Percentiles rank a stretch among this genome's conserved stretches.
Evolutionary conservation across 495 filamentous ascomycete genomes (phyloP).

Genomic region (Usnea hakonensis): DNA sequence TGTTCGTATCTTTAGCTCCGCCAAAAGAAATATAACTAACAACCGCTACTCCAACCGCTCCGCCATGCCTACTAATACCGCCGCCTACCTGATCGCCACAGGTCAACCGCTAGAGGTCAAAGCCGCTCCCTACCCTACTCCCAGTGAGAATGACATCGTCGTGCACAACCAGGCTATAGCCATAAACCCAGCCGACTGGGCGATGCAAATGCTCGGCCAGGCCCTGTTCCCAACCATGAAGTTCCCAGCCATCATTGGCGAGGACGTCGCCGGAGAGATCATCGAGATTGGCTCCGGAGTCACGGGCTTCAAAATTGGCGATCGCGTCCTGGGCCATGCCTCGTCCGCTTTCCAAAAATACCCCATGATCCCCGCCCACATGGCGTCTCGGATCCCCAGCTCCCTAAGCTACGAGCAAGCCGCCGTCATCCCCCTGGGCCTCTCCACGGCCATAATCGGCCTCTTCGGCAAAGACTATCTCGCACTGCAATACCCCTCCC

Average conservation of each 20-base stretch:
- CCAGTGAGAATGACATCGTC: constrained; percentile 30
- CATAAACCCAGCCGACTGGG: constrained; percentile 44
- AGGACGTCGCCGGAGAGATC: constrained; percentile 48
- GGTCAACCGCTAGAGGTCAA: constrained; percentile 29
- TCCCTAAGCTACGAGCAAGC: constrained; percentile 41
- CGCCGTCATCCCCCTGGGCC: constrained; percentile 43
- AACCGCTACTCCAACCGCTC: no score
- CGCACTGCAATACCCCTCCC: constrained; percentile 27
- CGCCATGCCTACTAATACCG: constrained; percentile 31
- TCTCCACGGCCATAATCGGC: constrained; percentile 46
- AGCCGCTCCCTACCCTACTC: constrained; percentile 29
- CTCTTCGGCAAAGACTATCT: constrained; percentile 41
- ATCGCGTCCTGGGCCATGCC: constrained; percentile 22
- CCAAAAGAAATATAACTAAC: no score
- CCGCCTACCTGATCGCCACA: constrained; percentile 33
- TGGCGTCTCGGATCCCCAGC: constrained; percentile 41
- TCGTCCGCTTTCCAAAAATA: constrained; percentile 44
- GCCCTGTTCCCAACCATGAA: constrained; percentile 20
- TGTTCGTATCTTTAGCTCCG: no score
- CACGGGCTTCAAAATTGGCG: constrained; percentile 37
- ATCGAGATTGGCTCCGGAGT: constrained; percentile 39
- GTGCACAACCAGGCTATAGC: constrained; percentile 38
- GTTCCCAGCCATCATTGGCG: constrained; percentile 46
- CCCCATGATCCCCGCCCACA: constrained; percentile 29
- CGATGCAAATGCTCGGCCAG: constrained; percentile 31